Evolutionary conservation across 2,329 filamentous ascomycete genomes (phyloP).

Genomic region (Teratosphaeria pseudoeucalypti): DNA sequence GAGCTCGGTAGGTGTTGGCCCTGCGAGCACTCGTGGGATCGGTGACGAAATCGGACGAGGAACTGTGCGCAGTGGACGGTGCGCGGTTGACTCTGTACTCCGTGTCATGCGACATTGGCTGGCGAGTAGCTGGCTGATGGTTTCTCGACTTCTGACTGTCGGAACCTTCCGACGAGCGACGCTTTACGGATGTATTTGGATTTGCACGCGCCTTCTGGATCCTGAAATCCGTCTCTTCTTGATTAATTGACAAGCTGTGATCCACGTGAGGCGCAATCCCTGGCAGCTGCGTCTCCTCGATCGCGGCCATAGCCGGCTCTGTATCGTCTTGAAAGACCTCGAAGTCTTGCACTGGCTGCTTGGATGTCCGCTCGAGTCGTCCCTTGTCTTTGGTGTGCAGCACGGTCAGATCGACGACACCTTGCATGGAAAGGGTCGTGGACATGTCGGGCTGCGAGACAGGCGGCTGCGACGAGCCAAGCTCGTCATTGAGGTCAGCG

Average conservation of each 20-base stretch:
- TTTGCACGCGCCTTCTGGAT: slow-evolving; percentile 13
- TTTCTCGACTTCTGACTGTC: neutral
- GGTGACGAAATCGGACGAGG: slow-evolving; percentile 15
- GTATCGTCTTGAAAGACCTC: slow-evolving; percentile 1
- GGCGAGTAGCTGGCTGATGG: neutral
- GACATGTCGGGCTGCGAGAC: neutral
- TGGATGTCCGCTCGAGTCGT: neutral
- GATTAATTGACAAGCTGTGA: neutral
- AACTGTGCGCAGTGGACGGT: slow-evolving; percentile 8
- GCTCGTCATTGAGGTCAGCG: slow-evolving; percentile 4
- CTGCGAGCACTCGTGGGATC: slow-evolving; percentile 1
- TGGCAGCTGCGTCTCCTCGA: neutral
- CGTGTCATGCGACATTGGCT: neutral
- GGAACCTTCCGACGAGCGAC: slow-evolving; percentile 4
- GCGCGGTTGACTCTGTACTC: neutral
- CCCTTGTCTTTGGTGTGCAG: neutral
- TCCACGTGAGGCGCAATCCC: neutral
- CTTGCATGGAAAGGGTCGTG: neutral
- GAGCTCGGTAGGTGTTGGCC: slow-evolving; percentile 4
- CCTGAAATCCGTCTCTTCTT: slow-evolving; percentile 6
- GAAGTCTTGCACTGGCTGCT: neutral
- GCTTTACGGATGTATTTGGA: slow-evolving; percentile 20
- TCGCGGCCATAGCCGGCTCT: neutral
- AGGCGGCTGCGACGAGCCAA: neutral
- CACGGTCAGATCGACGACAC: neutral